Evolutionary conservation across 106 monocot genomes (phyloP).

Genomic region (Phalaenopsis equestris): DNA sequence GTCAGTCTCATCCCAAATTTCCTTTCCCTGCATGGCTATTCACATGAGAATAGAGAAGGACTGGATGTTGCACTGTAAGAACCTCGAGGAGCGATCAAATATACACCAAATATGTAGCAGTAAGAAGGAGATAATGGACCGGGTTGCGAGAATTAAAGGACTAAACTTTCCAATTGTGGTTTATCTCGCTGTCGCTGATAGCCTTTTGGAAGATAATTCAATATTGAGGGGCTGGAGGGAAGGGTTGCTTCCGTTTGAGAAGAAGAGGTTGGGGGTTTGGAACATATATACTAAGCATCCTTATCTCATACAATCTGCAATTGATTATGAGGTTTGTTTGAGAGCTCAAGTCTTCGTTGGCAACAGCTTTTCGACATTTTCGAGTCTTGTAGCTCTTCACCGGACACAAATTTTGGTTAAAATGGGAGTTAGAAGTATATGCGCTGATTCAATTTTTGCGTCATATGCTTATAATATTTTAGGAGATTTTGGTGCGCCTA

Average conservation of each 20-base stretch:
- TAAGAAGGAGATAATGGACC: conserved; percentile 65
- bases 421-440: conserved; percentile 27
- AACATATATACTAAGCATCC: conserved; percentile 59
- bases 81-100: conserved; percentile 59
- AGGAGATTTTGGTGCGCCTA: conserved; percentile 44
- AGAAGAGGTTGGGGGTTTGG: conserved; percentile 74
- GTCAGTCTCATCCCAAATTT: neutral
- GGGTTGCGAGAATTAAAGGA: conserved; percentile 35
- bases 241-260: conserved; percentile 73
- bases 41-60: conserved; percentile 98
- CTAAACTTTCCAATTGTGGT: conserved; percentile 42
- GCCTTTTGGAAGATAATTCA: conserved; percentile 65
- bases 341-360: conserved; percentile 81
- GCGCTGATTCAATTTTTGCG: conserved; percentile 20
- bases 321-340: conserved; percentile 82
- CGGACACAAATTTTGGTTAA: conserved; percentile 56
- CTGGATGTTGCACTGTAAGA: conserved; percentile 98
- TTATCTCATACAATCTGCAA: conserved; percentile 83
- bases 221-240: conserved; percentile 70
- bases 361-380: conserved; percentile 96
- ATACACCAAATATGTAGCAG: conserved; percentile 83
- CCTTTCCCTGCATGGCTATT: conserved; percentile 64
- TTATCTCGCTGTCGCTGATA: conserved; percentile 88
- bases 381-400: conserved; percentile 68
- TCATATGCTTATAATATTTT: conserved; percentile 85